Conservation (phyloP, 2,329 filamentous ascomycete species). For the Botrytis sinoallii region DNA sequence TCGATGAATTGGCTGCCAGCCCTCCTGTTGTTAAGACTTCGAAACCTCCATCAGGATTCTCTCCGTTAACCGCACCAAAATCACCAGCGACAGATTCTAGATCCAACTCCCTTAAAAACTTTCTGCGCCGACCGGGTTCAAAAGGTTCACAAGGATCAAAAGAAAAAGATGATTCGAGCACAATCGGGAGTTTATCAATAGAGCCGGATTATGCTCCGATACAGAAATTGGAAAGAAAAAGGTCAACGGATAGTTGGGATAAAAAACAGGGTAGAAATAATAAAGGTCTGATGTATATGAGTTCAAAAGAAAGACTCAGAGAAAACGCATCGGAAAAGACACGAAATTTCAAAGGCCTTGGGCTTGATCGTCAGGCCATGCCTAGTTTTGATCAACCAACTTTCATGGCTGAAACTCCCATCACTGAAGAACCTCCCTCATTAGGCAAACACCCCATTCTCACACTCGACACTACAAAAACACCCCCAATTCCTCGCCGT, state of each 20-base stretch:
- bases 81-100: slow-evolving; percentile 41
- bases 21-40: slow-evolving; percentile 77
- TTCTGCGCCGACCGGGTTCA: slow-evolving; percentile 61
- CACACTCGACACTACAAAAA: slow-evolving; percentile 7
- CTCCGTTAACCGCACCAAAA: slow-evolving; percentile 63
- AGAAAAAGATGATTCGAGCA: slow-evolving; percentile 54
- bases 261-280: slow-evolving; percentile 52
- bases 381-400: slow-evolving; percentile 34
- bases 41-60: slow-evolving; percentile 75
- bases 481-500: neutral
- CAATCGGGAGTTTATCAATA: slow-evolving; percentile 63
- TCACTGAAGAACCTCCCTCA: slow-evolving; percentile 48
- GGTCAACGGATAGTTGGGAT: slow-evolving; percentile 61
- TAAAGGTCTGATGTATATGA: slow-evolving; percentile 69
- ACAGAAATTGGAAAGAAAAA: slow-evolving; percentile 50
- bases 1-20: slow-evolving; percentile 59
- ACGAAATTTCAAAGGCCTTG: slow-evolving; percentile 43
- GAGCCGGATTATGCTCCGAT: slow-evolving; percentile 51
- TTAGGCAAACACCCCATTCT: neutral
- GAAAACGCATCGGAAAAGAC: slow-evolving; percentile 62
- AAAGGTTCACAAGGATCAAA: slow-evolving; percentile 53
- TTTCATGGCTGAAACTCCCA: slow-evolving; percentile 38
- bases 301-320: slow-evolving; percentile 64
- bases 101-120: slow-evolving; percentile 52
- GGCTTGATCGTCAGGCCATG: slow-evolving; percentile 29